These are phyloP conservation scores for Houttuynia cordata DNA, from an alignment of 164 flowering plant genomes.

Conservation along the genomic window DNA sequence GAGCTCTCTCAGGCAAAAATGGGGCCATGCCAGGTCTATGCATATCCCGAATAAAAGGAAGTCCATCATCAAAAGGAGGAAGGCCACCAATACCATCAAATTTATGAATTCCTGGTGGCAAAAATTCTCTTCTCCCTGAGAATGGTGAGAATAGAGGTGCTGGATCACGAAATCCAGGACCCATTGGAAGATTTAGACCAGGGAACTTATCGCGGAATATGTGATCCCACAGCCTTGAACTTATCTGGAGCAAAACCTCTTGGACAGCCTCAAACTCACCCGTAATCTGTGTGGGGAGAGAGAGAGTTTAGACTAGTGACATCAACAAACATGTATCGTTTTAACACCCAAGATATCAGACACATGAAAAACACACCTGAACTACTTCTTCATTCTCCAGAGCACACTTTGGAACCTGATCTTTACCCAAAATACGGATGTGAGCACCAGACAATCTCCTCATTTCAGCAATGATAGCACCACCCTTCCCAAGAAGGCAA, in stretches of 20 bases:
- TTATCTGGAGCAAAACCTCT: constrained; percentile 86
- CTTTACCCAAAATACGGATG: constrained; percentile 78
- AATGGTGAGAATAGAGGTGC: constrained; percentile 35
- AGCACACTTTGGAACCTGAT: constrained; percentile 64
- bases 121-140: constrained; percentile 60
- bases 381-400: constrained; percentile 81
- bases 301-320: neutral
- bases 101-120: constrained; percentile 59
- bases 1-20: constrained; percentile 44
- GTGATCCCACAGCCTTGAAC: constrained; percentile 52
- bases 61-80: constrained; percentile 52
- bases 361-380: constrained; percentile 36
- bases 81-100: constrained; percentile 42
- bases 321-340: neutral
- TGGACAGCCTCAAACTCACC: constrained; percentile 82
- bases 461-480: constrained; percentile 80
- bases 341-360: neutral
- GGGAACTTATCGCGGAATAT: constrained; percentile 63
- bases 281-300: constrained; percentile 38
- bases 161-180: constrained; percentile 48
- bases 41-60: constrained; percentile 45
- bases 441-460: constrained; percentile 72
- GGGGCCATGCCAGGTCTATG: constrained; percentile 53
- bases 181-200: constrained; percentile 32
- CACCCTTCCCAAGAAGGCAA: constrained; percentile 91